Evolutionary conservation across 164 flowering plant species (phyloP), one percentile per base, ranked within the genome.

Genomic region (Umbellularia californica): DNA sequence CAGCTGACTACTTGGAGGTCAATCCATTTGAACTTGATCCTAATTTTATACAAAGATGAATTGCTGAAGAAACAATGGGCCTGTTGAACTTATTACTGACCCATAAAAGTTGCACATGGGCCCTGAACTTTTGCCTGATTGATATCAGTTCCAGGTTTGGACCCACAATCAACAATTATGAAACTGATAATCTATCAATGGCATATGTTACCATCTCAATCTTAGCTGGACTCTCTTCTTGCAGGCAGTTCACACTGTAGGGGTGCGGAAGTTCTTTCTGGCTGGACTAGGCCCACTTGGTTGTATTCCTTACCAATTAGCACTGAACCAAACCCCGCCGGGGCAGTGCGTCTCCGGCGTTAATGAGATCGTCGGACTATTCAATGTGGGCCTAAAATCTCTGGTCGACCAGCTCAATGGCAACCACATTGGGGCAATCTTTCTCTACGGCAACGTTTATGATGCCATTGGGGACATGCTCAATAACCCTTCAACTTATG

Each of bases 271-370:
- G 79, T 90, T 95, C 78, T 71, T 89, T 13, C 30, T 92, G 22
- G 86, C 87, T 0, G 98, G 95, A 70, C 23, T 91, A 3, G 92
- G 89, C 20, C 89, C 91, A n/a, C 79, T 92, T 28, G 95, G 95
- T 19, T 92, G 97, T 83, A 89, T 90, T 58, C 91, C 97, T 11
- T 87, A 82, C 73, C 94, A 88, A 41, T 58, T 83, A 51, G 95
- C 93, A 2, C 74, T 78, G 0, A 87, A 89, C 2, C 78, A 71
- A 50, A 86, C 88, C 22, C 85, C 81, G 0, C 79, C 79, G 0
- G 97, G 86, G 2, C 77, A 86, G 58, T 95, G 97, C 70, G 82
- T 84, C 2, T 84, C 85, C 63, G 71, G 75, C 23, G 95, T 86
- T 3, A 93, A 95, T 72, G 79, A 88, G 67, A 89, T 93, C 7